These are phyloP conservation scores for Podospora pseudopauciseta DNA, from an alignment of 495 filamentous ascomycete species.

Conservation along the genomic window DNA sequence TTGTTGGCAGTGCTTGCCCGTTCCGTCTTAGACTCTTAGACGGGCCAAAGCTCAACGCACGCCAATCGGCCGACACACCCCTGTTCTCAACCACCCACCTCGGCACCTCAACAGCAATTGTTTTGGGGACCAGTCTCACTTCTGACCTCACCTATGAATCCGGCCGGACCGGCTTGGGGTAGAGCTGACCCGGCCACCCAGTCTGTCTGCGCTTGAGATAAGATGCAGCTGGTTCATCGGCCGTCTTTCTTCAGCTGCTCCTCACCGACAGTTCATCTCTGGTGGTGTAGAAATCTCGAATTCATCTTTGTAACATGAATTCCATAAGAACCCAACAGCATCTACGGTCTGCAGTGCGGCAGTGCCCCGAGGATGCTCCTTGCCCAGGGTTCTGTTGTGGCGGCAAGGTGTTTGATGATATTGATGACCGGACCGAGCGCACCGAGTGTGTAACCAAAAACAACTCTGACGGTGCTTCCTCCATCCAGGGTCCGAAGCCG, in stretches of 20 bases:
- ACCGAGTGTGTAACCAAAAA: background rate
- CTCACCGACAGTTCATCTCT: background rate
- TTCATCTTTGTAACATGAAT: background rate
- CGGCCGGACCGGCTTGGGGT: conserved; percentile 15
- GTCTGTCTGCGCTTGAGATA: background rate
- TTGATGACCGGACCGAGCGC: background rate
- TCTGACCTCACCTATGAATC: background rate
- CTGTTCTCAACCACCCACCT: conserved; percentile 15
- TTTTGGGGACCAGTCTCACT: conserved; percentile 7
- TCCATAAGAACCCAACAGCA: background rate
- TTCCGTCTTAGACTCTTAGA: background rate
- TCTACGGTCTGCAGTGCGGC: background rate
- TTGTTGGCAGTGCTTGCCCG: conserved; percentile 7
- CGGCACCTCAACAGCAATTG: conserved; percentile 24
- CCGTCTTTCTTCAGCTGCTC: background rate
- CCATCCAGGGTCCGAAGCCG: conserved; percentile 1
- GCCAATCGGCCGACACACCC: conserved; percentile 9
- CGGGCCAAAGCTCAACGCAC: conserved; percentile 16
- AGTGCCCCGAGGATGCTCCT: background rate
- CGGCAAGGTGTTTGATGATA: background rate
- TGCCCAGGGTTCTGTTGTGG: background rate
- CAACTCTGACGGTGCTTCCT: background rate
- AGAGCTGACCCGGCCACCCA: background rate
- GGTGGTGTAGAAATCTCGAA: background rate
- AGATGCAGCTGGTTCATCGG: background rate